Conservation (phyloP, 345 rosid genomes). For the sweet orange (Citrus sinensis) region DVS_A1.0 CM039162.1:23667501-23668000, state of each 20-base stretch:
- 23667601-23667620: not conserved
- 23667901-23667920: too few relatives aligned
- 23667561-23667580: not conserved
- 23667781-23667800: too few relatives aligned
- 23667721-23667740: not conserved
- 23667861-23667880: too few relatives aligned
- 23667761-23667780: not conserved
- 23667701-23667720: not conserved
- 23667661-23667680: too few relatives aligned
- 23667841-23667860: too few relatives aligned
- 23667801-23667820: too few relatives aligned
- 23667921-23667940: too few relatives aligned
- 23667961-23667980: too few relatives aligned
- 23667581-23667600: not conserved
- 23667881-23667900: too few relatives aligned
- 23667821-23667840: too few relatives aligned
- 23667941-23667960: too few relatives aligned
- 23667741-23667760: not conserved
- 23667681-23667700: not conserved
- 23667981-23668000: too few relatives aligned
- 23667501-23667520: not conserved
- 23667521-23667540: not conserved
- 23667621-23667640: not conserved
- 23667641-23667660: not conserved
- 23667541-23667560: not conserved